A percentile compares a stretch with the other conserved stretches of the same genome.
These are phyloP conservation scores for Phytophthora meadii DNA, from an alignment of 352 stramenopile genomes.

Conservation along the genomic window DNA sequence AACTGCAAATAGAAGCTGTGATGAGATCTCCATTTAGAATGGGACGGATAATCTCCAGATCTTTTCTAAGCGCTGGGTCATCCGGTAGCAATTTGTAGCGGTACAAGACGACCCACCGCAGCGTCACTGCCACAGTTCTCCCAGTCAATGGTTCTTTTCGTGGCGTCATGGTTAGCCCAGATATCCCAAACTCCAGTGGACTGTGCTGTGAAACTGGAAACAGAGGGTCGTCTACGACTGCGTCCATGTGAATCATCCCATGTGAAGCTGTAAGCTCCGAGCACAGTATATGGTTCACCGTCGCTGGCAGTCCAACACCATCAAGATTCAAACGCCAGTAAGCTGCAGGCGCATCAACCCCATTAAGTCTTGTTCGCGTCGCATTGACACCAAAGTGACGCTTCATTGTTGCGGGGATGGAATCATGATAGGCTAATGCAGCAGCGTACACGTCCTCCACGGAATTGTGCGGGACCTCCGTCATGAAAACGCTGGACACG, in stretches of 20 bases:
- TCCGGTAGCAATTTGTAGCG: slow-evolving; percentile 39
- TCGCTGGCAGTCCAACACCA: slow-evolving; percentile 19
- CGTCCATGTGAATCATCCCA: slow-evolving; percentile 42
- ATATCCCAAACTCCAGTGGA: slow-evolving; percentile 23
- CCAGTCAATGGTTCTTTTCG: slow-evolving; percentile 15
- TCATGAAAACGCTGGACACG: slow-evolving; percentile 44
- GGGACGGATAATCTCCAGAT: slow-evolving; percentile 31
- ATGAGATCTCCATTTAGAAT: slow-evolving; percentile 47
- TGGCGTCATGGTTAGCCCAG: slow-evolving; percentile 30
- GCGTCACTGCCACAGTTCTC: slow-evolving; percentile 22
- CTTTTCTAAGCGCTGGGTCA: slow-evolving; percentile 21
- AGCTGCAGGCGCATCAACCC: slow-evolving; percentile 14
- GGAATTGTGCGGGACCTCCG: slow-evolving; percentile 42
- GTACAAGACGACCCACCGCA: slow-evolving; percentile 34
- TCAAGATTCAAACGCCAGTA: slow-evolving; percentile 33
- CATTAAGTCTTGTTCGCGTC: slow-evolving; percentile 26
- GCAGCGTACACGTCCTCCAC: slow-evolving; percentile 36
- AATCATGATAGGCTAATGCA: slow-evolving; percentile 29
- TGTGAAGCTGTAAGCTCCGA: slow-evolving; percentile 25
- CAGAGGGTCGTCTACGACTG: slow-evolving; percentile 31
- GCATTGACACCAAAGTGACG: slow-evolving; percentile 33
- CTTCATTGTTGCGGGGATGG: slow-evolving; percentile 35
- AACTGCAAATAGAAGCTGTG: slow-evolving; percentile 30
- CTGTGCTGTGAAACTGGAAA: slow-evolving; percentile 12
- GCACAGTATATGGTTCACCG: slow-evolving; percentile 38